A percentile compares a stretch with the other conserved stretches of the same genome.
Evolutionary conservation across 257 asterid genomes (phyloP).

Genomic region (Haberlea rhodopensis): DNA sequence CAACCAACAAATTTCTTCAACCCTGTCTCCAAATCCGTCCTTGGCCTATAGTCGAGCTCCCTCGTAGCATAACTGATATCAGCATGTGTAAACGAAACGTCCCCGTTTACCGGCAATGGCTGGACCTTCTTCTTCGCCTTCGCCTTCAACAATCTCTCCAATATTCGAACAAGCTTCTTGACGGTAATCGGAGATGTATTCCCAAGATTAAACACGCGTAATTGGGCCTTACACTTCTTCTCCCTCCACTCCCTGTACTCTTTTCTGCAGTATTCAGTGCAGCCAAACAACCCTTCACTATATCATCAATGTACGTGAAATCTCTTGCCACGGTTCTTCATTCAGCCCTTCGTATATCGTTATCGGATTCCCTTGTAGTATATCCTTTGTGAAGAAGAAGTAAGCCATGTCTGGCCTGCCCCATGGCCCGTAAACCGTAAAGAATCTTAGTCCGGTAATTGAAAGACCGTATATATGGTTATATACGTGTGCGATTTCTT

Average conservation of each 20-base stretch:
- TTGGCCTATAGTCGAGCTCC: constrained; percentile 36
- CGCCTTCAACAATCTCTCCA: constrained; percentile 33
- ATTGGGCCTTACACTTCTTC: too few species aligned
- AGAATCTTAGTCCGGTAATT: constrained; percentile 41
- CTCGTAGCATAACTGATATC: constrained; percentile 36
- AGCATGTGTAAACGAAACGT: constrained; percentile 40
- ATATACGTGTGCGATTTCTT: constrained; percentile 46
- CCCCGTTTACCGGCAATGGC: constrained; percentile 41
- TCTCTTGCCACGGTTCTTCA: constrained; percentile 42
- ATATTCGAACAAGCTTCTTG: constrained; percentile 32
- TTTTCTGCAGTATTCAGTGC: constrained; percentile 38
- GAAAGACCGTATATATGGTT: constrained; percentile 47
- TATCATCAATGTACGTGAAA: constrained; percentile 45
- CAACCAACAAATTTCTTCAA: constrained; percentile 34
- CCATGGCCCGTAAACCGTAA: constrained; percentile 49
- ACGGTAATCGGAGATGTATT: constrained; percentile 43
- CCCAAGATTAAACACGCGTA: constrained; percentile 45
- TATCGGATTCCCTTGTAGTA: constrained; percentile 34
- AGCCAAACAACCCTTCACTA: constrained; percentile 34
- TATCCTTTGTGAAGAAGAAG: constrained; percentile 42
- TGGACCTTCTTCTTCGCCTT: constrained; percentile 33
- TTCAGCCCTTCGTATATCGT: constrained; percentile 32
- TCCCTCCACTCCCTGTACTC: too few species aligned
- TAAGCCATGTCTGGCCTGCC: constrained; percentile 54
- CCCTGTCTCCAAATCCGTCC: constrained; percentile 37